Conservation (phyloP, 768 basidiomycete genomes). For the Leucosporidium yakuticum region DNA sequence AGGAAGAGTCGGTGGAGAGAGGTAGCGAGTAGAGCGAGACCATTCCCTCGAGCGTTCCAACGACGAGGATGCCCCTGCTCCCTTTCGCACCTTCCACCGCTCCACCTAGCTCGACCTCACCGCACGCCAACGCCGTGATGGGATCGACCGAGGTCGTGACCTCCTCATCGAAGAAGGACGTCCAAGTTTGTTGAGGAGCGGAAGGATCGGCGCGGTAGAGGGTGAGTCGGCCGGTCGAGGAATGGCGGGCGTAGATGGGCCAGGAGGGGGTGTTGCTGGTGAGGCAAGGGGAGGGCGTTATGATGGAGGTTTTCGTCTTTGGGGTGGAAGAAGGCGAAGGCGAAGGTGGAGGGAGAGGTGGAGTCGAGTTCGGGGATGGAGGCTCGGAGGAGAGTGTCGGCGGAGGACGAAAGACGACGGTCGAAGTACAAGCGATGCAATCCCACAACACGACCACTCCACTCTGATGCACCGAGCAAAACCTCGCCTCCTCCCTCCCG, state of each 20-base stretch:
- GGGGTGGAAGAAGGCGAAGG: too few relatives aligned
- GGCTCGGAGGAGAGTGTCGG: conserved; percentile 31
- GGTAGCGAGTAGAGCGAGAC: conserved; percentile 29
- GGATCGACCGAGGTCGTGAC: neutral
- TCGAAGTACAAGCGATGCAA: conserved; percentile 42
- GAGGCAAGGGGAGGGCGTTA: too few relatives aligned
- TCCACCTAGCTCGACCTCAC: neutral
- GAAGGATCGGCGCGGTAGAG: neutral
- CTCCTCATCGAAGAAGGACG: neutral
- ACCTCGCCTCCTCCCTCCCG: neutral
- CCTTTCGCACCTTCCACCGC: neutral
- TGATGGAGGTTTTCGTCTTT: neutral
- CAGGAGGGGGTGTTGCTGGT: neutral
- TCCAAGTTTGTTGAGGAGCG: neutral
- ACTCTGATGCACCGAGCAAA: conserved; percentile 52
- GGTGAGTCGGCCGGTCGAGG: conserved; percentile 8
- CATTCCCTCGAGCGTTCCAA: conserved; percentile 21
- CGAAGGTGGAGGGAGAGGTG: neutral
- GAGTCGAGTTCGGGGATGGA: conserved; percentile 34
- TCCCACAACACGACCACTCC: conserved; percentile 58
- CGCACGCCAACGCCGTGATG: conserved; percentile 6
- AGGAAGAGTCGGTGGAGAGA: too few relatives aligned
- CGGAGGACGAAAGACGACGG: conserved; percentile 53
- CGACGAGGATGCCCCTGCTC: conserved; percentile 15
- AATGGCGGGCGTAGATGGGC: conserved; percentile 1